Evolutionary conservation across 2,329 filamentous ascomycete species (phyloP), one percentile per base, ranked within the genome.

Genomic region (Microsporum canis): DNA sequence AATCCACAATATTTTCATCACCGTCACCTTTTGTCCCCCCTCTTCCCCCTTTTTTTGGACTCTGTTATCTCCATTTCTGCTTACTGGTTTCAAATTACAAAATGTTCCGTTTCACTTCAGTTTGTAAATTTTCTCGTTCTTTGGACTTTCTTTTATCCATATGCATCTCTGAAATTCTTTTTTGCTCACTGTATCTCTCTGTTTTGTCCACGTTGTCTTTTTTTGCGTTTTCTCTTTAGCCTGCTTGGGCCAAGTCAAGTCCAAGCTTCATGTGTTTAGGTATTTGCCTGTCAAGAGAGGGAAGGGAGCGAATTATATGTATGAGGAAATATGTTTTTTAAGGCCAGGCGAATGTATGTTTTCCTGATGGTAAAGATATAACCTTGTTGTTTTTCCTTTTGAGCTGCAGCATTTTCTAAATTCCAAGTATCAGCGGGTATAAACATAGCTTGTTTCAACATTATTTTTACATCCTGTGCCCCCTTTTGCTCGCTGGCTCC

Each of bases 191-290:
- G 33, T 55, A 17, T 51, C 5, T 29, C 12, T 36, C 27, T 36
- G 34, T 36, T 55, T 33, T 6, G 5, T 55, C n/a, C 39, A 14
- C 39, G 6, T 36, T 36, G 5, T 34, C 29, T 36, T 55, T 34
- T 14, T 55, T 33, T n/a, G 3, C 5, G 2, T 23, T 31, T 34
- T 36, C 27, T 6, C 8, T 29, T 55, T 38, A 3, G 34, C n/a
- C 36, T 36, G 51, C 17, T 34, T 29, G 14, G 51, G 14, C 31
- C 14, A 5, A n/a, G 3, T n/a, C n/a, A 17, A 36, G 31, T 36
- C 31, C 31, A 55, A n/a, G 51, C 51, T 55, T 55, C n/a, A 55
- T 55, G 31, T 55, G 51, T 29, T 51, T 51, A 55, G 51, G 33
- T 36, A 29, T 17, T 51, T 10, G 31, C 45, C 27, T 51, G 12